Conservation (phyloP, 495 filamentous ascomycete genomes). For the Lasiosphaeria ovina region DNA sequence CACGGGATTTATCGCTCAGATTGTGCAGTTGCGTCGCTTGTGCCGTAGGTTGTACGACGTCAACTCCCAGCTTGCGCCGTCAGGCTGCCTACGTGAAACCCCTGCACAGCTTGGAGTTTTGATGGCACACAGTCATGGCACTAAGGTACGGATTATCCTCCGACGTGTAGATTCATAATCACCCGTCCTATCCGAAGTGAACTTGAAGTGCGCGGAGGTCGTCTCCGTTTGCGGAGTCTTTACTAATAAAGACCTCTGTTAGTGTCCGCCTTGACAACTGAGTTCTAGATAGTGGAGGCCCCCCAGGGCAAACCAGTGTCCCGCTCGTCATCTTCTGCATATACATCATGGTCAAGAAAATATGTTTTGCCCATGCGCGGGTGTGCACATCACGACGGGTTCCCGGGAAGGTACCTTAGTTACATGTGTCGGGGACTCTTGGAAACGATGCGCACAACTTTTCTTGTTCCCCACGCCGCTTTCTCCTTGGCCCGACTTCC, state of each 20-base stretch:
- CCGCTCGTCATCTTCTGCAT: too few species aligned
- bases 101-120: background rate
- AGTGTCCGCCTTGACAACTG: too few species aligned
- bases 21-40: conserved; percentile 1
- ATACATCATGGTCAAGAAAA: too few species aligned
- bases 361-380: too few species aligned
- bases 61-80: conserved; percentile 5
- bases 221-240: too few species aligned
- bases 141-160: background rate
- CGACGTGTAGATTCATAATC: background rate
- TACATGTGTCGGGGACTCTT: too few species aligned
- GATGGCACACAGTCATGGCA: background rate
- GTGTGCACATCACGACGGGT: too few species aligned
- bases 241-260: too few species aligned
- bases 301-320: too few species aligned
- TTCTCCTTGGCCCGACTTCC: conserved; percentile 10
- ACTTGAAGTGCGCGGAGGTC: too few species aligned
- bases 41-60: conserved; percentile 11
- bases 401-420: too few species aligned
- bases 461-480: conserved; percentile 2
- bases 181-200: background rate
- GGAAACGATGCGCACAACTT: background rate
- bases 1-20: conserved; percentile 1
- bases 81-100: conserved; percentile 1
- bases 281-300: too few species aligned